Conservation (phyloP, 805 yeast species). For the Brettanomyces nanus region DNA sequence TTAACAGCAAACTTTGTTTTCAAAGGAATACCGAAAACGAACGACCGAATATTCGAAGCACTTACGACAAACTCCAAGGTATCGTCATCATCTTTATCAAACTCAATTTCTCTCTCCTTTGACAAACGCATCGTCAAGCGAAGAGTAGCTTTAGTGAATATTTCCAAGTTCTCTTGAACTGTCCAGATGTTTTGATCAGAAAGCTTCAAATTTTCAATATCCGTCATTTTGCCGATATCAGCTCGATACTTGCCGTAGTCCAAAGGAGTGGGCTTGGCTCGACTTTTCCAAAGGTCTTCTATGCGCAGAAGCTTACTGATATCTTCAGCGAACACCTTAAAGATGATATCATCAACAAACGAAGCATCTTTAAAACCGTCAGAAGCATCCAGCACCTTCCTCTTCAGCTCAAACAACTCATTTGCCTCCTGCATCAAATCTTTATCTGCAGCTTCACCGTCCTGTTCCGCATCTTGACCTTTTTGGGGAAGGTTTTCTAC, state of each 20-base stretch:
- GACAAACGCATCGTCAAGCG: slow-evolving; percentile 42
- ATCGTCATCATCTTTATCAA: slow-evolving; percentile 94
- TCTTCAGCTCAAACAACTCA: slow-evolving; percentile 46
- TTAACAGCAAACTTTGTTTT: slow-evolving; percentile 82
- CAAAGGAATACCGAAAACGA: slow-evolving; percentile 57
- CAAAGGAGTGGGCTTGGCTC: slow-evolving; percentile 64
- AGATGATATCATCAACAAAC: slow-evolving; percentile 35
- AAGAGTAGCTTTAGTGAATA: slow-evolving; percentile 41
- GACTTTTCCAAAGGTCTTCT: slow-evolving; percentile 70
- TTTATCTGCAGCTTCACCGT: slow-evolving; percentile 55
- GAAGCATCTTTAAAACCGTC: slow-evolving; percentile 5
- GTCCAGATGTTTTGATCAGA: slow-evolving; percentile 49
- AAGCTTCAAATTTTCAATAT: slow-evolving; percentile 2
- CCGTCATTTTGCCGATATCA: background rate
- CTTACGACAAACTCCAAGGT: slow-evolving; percentile 83
- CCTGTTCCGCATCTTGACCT: slow-evolving; percentile 15
- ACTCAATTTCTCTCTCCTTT: slow-evolving; percentile 39
- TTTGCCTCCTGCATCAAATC: slow-evolving; percentile 59
- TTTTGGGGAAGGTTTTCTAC: slow-evolving; percentile 11
- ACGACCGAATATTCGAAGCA: slow-evolving; percentile 71
- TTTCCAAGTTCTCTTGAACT: slow-evolving; percentile 51
- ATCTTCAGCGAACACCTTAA: slow-evolving; percentile 64
- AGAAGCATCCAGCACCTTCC: slow-evolving; percentile 22
- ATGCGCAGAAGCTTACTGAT: slow-evolving; percentile 64
- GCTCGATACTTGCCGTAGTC: slow-evolving; percentile 16